Base-by-base conservation (phyloP, 345 rosid species). In the Lagerstroemia speciosa region DNA sequence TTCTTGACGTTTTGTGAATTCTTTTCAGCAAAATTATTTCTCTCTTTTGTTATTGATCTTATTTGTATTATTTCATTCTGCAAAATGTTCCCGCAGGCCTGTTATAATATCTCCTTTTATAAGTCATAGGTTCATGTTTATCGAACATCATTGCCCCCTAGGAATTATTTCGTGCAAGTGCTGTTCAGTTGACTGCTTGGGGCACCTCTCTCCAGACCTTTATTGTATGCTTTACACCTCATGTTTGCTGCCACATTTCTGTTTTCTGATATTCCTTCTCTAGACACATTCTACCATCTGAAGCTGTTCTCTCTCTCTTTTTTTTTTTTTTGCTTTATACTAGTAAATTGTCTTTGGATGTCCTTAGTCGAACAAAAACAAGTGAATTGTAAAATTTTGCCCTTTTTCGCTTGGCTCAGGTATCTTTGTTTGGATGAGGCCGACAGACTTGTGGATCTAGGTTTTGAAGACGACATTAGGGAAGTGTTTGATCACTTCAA, bases 391-490 rank as follows among this genome's bases (percentile, higher is more conserved):
- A 36, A 24, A 24, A 9, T 15, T 22, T 17, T 64, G 16, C 30
- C 22, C 20, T 33, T 4, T 43, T 33, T n/a, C 52, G 29, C 8
- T 73, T 41, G 72, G 11, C 81, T n/a, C 79, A 93, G 98, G 87
- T 93, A 90, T 66, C 78, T 93, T 82, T 90, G 97, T 55, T 76
- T 93, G 67, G 98, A 93, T 76, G 97, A 93, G 80, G 98, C 98
- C 16, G 98, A 93, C 78, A 83, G 97, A 65, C 78, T 90, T 72
- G 98, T 93, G 74, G 98, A 93, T 84, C 83, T 88, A 80, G 98
- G 98, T 45, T 93, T 90, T 70, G 98, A 93, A 81, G 98, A 90
- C 74, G 98, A 93, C 81, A 93, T 93, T 62, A 87, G 97, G 67
- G 98, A 90, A 81, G 98, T 90, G 40, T 92, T 92, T 71, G 95